These are phyloP conservation scores for Ostreobium quekettii DNA, from an alignment of 139 green algal genomes.

Conservation along the genomic window DNA sequence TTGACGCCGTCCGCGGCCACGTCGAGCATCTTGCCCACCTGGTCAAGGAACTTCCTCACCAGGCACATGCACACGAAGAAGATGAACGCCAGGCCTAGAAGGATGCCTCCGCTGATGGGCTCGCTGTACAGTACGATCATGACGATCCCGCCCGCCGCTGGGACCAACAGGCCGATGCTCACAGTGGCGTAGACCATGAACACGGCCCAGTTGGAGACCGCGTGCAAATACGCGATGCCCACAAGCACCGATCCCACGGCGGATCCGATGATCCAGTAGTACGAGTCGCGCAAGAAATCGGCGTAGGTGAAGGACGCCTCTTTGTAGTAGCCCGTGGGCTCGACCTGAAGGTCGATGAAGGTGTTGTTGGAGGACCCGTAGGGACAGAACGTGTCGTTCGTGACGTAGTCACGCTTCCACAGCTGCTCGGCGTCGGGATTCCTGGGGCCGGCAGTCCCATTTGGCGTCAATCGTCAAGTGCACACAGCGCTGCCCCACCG, in stretches of 20 bases:
- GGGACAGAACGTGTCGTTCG: too few relatives aligned
- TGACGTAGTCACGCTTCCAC: too few relatives aligned
- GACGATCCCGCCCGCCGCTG: background rate
- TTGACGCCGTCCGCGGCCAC: slow-evolving; percentile 5
- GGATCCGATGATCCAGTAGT: slow-evolving; percentile 5
- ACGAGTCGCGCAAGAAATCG: slow-evolving; percentile 12
- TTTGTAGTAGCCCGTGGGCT: too few relatives aligned
- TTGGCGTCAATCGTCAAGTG: too few relatives aligned
- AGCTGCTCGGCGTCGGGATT: too few relatives aligned
- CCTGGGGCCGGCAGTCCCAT: too few relatives aligned
- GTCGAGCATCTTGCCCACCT: slow-evolving; percentile 7
- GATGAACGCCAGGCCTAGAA: background rate
- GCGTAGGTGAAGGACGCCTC: too few relatives aligned
- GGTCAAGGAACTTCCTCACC: background rate
- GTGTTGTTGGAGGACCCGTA: too few relatives aligned
- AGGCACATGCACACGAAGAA: slow-evolving; percentile 4
- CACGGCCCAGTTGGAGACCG: slow-evolving; percentile 12
- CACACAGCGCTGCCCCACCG: too few relatives aligned
- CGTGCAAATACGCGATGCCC: slow-evolving; percentile 9
- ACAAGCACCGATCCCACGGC: background rate
- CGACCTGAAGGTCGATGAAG: too few relatives aligned
- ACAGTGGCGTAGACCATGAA: slow-evolving; percentile 14
- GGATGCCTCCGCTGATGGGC: background rate
- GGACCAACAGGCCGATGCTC: background rate
- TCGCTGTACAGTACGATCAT: slow-evolving; percentile 3